phyloP scores from a whole-genome alignment of 2,329 filamentous ascomycete species.

The Epichloe aotearoae region DNA sequence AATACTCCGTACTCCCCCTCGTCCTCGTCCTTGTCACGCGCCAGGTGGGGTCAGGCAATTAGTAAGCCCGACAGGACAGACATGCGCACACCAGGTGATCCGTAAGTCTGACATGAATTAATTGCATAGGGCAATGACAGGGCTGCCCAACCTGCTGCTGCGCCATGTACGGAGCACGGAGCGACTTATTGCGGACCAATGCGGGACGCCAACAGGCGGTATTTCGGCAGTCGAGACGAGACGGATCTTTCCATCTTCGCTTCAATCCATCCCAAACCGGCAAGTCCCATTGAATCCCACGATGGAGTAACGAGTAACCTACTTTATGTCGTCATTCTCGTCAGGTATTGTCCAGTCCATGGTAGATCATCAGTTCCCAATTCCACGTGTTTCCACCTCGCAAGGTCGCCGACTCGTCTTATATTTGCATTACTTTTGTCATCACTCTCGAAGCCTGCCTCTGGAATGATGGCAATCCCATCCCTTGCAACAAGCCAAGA shows the following conservation, averaged over 20 bases:
- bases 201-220: background rate
- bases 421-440: background rate
- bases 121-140: too few species aligned
- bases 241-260: background rate
- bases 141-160: too few species aligned
- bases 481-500: background rate
- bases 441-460: background rate
- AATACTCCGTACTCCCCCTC: background rate
- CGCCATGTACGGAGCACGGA: too few species aligned
- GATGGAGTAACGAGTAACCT: too few species aligned
- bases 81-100: too few species aligned
- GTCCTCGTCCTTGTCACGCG: background rate
- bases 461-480: background rate
- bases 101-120: background rate
- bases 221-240: background rate
- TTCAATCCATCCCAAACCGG: background rate
- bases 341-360: too few species aligned
- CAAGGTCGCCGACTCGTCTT: too few species aligned
- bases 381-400: too few species aligned
- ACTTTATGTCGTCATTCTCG: too few species aligned
- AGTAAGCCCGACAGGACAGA: too few species aligned
- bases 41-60: too few species aligned
- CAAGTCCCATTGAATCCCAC: background rate
- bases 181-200: background rate
- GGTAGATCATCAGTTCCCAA: too few species aligned